phyloP scores from a whole-genome alignment of 2,329 filamentous ascomycete species.

The Neonectria punicea region DNA sequence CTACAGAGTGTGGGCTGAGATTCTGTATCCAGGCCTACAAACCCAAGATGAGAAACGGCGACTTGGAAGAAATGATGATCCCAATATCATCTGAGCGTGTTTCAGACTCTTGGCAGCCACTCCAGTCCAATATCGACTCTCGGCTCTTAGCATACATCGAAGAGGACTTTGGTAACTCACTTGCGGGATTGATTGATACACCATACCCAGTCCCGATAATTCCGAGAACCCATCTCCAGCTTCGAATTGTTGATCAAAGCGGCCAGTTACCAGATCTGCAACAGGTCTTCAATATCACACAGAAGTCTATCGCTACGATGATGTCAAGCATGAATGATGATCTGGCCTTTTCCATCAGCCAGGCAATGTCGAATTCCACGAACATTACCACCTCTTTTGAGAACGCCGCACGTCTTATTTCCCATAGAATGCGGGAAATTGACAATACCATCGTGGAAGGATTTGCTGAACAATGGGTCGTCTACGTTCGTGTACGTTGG shows the following conservation, averaged over 20 bases:
- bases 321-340: neutral
- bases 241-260: neutral
- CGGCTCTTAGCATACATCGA: neutral
- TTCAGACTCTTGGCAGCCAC: neutral
- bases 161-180: neutral
- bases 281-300: slow-evolving; percentile 2
- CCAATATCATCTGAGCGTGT: neutral
- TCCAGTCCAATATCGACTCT: neutral
- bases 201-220: neutral
- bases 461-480: neutral
- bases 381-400: neutral
- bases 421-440: slow-evolving; percentile 5
- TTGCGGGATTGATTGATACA: neutral
- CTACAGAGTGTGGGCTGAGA: slow-evolving; percentile 10
- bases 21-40: slow-evolving; percentile 8
- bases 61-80: neutral
- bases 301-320: slow-evolving; percentile 1
- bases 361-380: neutral
- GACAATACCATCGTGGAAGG: neutral
- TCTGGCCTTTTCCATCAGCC: neutral
- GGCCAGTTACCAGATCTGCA: neutral
- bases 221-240: neutral
- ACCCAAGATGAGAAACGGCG: neutral
- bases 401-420: neutral
- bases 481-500: slow-evolving; percentile 10